A percentile compares a stretch with the other conserved stretches of the same genome.
Conservation (phyloP, 2,329 filamentous ascomycete genomes). For the Myriosclerotinia curreyana region DNA sequence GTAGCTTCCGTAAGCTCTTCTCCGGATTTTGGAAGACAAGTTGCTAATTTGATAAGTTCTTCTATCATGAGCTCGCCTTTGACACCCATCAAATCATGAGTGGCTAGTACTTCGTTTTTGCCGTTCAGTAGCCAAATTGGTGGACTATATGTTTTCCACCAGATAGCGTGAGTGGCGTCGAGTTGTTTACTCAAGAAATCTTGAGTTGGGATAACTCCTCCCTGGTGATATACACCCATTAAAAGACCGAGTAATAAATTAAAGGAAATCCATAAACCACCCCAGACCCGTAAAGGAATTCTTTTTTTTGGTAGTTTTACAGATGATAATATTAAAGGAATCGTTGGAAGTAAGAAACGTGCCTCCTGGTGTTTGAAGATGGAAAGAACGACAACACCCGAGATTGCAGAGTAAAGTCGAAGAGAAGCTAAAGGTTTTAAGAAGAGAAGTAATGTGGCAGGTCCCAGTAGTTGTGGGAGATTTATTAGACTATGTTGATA, state of each 20-base stretch:
- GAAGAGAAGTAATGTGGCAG: constrained; percentile 61
- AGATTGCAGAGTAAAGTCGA: constrained; percentile 69
- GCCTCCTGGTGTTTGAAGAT: constrained; percentile 78
- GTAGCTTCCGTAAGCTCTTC: constrained; percentile 59
- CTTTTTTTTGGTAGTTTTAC: constrained; percentile 61
- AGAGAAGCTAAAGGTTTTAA: constrained; percentile 55
- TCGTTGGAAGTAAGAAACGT: constrained; percentile 70
- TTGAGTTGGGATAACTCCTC: constrained; percentile 72
- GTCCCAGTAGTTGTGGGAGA: constrained; percentile 68
- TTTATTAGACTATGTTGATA: constrained; percentile 74
- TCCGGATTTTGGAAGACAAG: constrained; percentile 57
- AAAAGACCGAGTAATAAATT: constrained; percentile 65
- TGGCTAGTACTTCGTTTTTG: constrained; percentile 68
- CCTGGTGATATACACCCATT: constrained; percentile 82
- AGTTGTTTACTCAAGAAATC: constrained; percentile 66
- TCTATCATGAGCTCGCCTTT: constrained; percentile 57
- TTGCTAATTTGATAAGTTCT: constrained; percentile 56
- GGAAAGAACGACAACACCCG: constrained; percentile 67
- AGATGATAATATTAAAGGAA: constrained; percentile 74
- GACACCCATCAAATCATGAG: constrained; percentile 72
- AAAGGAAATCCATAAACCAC: constrained; percentile 64
- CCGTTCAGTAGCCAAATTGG: constrained; percentile 77
- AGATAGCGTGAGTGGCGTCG: constrained; percentile 63
- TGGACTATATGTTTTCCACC: constrained; percentile 86
- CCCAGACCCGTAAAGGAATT: constrained; percentile 52